A percentile compares a stretch with the other conserved stretches of the same genome.
Conservation (phyloP, 306 rosid genomes). For the Fragaria ananassa region DNA sequence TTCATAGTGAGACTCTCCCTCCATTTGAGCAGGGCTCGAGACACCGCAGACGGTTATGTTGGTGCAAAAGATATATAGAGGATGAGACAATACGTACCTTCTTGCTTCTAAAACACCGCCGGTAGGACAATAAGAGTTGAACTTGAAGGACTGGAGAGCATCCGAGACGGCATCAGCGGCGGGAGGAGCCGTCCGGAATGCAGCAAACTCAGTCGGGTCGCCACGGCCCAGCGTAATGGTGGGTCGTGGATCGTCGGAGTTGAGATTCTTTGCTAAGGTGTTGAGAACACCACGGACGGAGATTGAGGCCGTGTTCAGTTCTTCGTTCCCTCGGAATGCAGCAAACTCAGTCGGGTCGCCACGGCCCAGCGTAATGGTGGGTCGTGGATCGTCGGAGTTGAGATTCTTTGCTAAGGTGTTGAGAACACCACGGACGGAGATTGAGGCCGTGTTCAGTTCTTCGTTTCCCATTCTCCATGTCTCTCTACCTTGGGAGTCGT, state of each 20-base stretch:
- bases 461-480: too few relatives aligned
- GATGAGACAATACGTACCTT: slow-evolving; percentile 28
- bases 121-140: slow-evolving; percentile 48
- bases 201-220: slow-evolving; percentile 42
- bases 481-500: too few relatives aligned
- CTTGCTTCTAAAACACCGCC: slow-evolving; percentile 38
- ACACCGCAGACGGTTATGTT: background rate
- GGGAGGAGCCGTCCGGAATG: slow-evolving; percentile 29
- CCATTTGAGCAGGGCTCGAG: background rate
- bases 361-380: too few relatives aligned
- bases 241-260: slow-evolving; percentile 25
- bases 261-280: slow-evolving; percentile 23
- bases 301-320: slow-evolving; percentile 31
- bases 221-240: slow-evolving; percentile 41
- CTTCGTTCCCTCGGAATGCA: slow-evolving; percentile 43
- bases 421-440: too few relatives aligned
- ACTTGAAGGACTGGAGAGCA: slow-evolving; percentile 37
- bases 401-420: too few relatives aligned
- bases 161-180: slow-evolving; percentile 33
- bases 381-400: too few relatives aligned
- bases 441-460: too few relatives aligned
- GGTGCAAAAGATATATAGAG: background rate
- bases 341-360: too few relatives aligned
- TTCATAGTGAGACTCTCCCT: too few relatives aligned
- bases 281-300: slow-evolving; percentile 42